Percentiles rank a stretch among this genome's conserved stretches.
Evolutionary conservation across 306 rosid genomes (phyloP).

Genomic region (Prunus davidiana): DNA sequence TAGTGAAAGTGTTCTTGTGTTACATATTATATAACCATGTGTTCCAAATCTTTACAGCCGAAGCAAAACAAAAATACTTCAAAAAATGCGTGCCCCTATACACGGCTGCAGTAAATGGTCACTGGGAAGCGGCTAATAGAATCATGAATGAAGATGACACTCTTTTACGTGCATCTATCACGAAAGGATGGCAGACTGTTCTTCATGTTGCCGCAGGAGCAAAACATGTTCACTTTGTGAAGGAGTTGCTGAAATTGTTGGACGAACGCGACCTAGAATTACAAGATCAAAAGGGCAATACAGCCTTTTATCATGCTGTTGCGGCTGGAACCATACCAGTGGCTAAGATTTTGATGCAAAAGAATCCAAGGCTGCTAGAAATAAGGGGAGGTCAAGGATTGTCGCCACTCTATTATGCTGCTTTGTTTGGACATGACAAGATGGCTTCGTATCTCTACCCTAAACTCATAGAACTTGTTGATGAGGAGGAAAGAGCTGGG

Average conservation of each 20-base stretch:
- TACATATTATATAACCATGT: too few relatives aligned
- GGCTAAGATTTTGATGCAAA: conserved; percentile 14
- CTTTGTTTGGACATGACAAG: not conserved
- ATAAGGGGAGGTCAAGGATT: not conserved
- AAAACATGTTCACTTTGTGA: not conserved
- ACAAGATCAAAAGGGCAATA: not conserved
- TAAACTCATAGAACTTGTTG: not conserved
- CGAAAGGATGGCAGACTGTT: not conserved
- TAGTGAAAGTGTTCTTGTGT: too few relatives aligned
- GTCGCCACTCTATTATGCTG: conserved; percentile 7
- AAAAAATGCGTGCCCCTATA: not conserved
- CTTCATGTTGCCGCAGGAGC: conserved; percentile 8
- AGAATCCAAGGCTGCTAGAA: not conserved
- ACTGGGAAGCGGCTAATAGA: not conserved
- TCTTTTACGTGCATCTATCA: not conserved
- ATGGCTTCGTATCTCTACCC: not conserved
- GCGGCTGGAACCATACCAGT: not conserved
- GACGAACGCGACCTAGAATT: not conserved
- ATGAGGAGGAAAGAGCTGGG: not conserved
- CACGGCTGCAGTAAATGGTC: not conserved
- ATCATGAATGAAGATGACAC: not conserved
- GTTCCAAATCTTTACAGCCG: not conserved
- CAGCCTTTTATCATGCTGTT: conserved; percentile 10
- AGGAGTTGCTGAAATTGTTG: not conserved
- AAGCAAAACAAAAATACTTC: not conserved